These are phyloP conservation scores for Aureobasidium vineae DNA, from an alignment of 2,329 filamentous ascomycete genomes.

Conservation along the genomic window DNA sequence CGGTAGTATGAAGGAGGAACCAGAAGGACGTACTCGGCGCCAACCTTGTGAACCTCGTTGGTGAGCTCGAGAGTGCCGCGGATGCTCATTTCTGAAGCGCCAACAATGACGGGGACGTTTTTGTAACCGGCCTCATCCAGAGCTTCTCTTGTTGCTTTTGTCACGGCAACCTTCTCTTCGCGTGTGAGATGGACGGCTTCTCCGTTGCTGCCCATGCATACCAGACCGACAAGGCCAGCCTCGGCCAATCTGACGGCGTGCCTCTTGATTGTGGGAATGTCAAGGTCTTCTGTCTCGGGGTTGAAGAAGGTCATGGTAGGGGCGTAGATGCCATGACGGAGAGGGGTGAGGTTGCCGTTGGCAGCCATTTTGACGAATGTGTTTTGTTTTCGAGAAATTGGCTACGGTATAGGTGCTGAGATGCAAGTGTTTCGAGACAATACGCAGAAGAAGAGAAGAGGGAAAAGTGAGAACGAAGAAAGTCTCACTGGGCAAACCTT, in stretches of 20 bases:
- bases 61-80: conserved; percentile 74
- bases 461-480: conserved; percentile 17
- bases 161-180: conserved; percentile 73
- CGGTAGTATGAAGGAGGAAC: conserved; percentile 84
- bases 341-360: conserved; percentile 48
- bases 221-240: conserved; percentile 75
- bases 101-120: conserved; percentile 75
- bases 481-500: conserved; percentile 7
- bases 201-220: conserved; percentile 87
- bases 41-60: conserved; percentile 63
- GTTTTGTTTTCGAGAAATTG: conserved; percentile 7
- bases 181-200: conserved; percentile 82
- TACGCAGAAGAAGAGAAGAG: neutral
- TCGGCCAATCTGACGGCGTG: conserved; percentile 75
- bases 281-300: conserved; percentile 77
- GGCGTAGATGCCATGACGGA: conserved; percentile 81
- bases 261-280: conserved; percentile 73
- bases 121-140: conserved; percentile 76
- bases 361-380: conserved; percentile 35
- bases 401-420: neutral
- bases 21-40: conserved; percentile 76
- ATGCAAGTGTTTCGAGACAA: neutral
- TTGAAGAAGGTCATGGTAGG: conserved; percentile 92
- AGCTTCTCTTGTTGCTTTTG: conserved; percentile 73
- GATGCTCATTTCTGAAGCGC: conserved; percentile 77